These are phyloP conservation scores for Thalassiosira exigua DNA, from an alignment of 352 stramenopile species.

Conservation along the genomic window DNA sequence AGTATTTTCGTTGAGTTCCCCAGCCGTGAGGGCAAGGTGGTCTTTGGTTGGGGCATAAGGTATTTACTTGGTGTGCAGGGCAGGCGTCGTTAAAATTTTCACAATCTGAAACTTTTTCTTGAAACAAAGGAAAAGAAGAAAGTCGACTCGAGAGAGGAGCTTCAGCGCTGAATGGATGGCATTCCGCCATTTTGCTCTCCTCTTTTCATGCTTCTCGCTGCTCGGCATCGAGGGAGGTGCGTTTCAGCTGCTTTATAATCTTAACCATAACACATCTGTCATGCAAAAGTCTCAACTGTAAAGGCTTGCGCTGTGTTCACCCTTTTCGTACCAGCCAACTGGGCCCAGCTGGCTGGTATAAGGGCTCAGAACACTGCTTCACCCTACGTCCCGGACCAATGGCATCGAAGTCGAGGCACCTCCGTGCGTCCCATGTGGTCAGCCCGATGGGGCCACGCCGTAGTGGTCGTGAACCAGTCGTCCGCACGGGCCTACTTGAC, in stretches of 20 bases:
- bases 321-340: constrained; percentile 58
- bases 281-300: constrained; percentile 7
- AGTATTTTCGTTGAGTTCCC: no score
- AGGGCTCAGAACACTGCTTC: constrained; percentile 67
- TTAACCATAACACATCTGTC: not conserved
- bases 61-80: no score
- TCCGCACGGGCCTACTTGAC: constrained; percentile 49
- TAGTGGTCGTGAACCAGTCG: constrained; percentile 60
- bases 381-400: constrained; percentile 68
- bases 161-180: not conserved
- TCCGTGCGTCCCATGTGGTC: constrained; percentile 67
- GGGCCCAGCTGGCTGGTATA: constrained; percentile 69
- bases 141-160: not conserved
- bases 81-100: no score
- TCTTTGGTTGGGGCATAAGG: no score
- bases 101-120: no score
- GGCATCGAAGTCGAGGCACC: constrained; percentile 36
- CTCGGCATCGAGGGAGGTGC: constrained; percentile 26
- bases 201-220: not conserved
- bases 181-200: not conserved
- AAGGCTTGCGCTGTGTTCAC: not conserved
- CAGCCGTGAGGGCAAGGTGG: no score
- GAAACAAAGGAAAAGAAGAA: no score
- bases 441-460: constrained; percentile 60
- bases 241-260: constrained; percentile 26